A percentile compares a stretch with the other conserved stretches of the same genome.
phyloP scores from a whole-genome alignment of 495 filamentous ascomycete genomes.

The Podospora conica region DNA sequence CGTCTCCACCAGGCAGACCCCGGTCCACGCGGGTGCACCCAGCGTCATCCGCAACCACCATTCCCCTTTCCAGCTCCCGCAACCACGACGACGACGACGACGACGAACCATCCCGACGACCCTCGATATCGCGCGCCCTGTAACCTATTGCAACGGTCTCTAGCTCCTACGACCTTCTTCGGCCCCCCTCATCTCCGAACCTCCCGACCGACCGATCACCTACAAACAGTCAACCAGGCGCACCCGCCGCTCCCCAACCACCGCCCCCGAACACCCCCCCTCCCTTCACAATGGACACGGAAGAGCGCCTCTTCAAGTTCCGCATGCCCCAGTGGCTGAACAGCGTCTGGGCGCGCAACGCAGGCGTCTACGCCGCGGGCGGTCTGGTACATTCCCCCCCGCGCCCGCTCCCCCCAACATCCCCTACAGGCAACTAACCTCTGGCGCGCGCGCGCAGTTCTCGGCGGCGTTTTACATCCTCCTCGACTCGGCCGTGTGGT shows the following conservation, averaged over 20 bases:
- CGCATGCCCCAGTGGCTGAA: constrained; percentile 84
- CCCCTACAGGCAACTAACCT: not conserved
- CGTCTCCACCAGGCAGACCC: not conserved
- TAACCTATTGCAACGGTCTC: not conserved
- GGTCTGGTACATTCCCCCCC: constrained; percentile 61
- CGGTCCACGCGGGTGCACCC: not conserved
- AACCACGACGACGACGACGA: not conserved
- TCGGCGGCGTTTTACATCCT: constrained; percentile 95
- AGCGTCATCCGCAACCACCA: not conserved
- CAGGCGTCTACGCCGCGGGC: constrained; percentile 80
- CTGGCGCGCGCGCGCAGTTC: constrained; percentile 66
- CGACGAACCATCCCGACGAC: not conserved
- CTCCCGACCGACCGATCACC: not conserved
- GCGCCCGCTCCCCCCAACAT: not conserved
- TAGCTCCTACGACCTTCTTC: not conserved
- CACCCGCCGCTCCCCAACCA: not conserved
- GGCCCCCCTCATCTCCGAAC: not conserved
- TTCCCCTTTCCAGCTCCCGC: not conserved
- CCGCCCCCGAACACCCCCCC: not conserved
- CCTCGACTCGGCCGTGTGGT: constrained; percentile 86
- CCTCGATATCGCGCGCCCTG: not conserved
- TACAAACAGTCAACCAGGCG: not conserved
- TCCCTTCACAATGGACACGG: constrained; percentile 38
- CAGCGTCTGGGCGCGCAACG: constrained; percentile 70
- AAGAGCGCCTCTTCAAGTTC: constrained; percentile 72